Evolutionary conservation across 2,329 filamentous ascomycete species (phyloP), one percentile per base, ranked within the genome.

Genomic region (Penicillium psychrosexuale): DNA sequence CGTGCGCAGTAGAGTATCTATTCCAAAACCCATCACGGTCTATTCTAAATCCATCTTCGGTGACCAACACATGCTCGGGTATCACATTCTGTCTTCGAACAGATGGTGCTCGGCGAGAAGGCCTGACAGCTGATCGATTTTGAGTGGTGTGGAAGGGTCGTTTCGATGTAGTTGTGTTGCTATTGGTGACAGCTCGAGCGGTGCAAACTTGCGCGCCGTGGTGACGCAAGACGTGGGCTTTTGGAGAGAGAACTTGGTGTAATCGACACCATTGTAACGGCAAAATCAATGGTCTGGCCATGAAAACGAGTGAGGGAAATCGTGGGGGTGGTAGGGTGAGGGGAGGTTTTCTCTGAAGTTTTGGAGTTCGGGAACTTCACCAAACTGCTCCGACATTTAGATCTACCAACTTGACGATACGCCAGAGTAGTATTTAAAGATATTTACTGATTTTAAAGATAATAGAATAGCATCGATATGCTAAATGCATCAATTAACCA

Each of bases 401-500:
- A 44, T 44, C 19, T 28, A 24, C 36, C 27, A 38, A 27, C 7
- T 48, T 48, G 22, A 17, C 15, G 17, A 22, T 22, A 19, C 33
- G 5, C 7, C 17, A 33, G 27, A 33, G 2, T 12, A 24, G 17
- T 9, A 30, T 17, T 36, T 24, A 9, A 8, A 33, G 12, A 34
- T 33, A 13, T 37, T 33, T 33, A 38, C 34, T 12, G 12, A 15
- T 39, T 47, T 46, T n/a, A n/a, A 19, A 37, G 12, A 17, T 11
- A 27, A 30, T 19, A 11, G 15, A 33, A 37, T 9, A 50, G 11
- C 53, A 37, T 31, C 24, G 45, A 51, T 46, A 61, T 64, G 61
- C 62, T 61, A 54, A 61, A 64, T 63, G 60, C 61, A 61, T 64
- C 58, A 62, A 64, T 64, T 65, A 63, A 61, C 44, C 61, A 62